A percentile compares a stretch with the other conserved stretches of the same genome.
Conservation (phyloP, 371 early-diverging fungal genomes). For the Mucor saturninus region DNA sequence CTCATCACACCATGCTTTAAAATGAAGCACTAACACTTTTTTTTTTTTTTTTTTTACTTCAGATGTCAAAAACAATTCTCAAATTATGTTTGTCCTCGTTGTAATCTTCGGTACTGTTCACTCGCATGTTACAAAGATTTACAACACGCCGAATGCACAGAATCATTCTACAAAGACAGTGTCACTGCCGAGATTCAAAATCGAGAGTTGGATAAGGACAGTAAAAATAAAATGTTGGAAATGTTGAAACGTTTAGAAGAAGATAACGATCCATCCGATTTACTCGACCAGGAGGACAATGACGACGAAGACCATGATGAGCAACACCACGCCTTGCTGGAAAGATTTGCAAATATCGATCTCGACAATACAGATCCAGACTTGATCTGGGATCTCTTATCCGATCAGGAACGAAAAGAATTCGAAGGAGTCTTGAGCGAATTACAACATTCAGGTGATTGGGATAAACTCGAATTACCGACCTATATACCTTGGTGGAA, state of each 20-base stretch:
- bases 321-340: slow-evolving; percentile 46
- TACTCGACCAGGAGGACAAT: slow-evolving; percentile 25
- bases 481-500: slow-evolving; percentile 51
- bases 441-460: slow-evolving; percentile 4
- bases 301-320: slow-evolving; percentile 32
- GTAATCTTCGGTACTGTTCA: slow-evolving; percentile 73
- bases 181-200: slow-evolving; percentile 65
- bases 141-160: slow-evolving; percentile 63
- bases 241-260: slow-evolving; percentile 61
- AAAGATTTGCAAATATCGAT: slow-evolving; percentile 57
- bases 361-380: slow-evolving; percentile 55
- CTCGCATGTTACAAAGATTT: slow-evolving; percentile 67
- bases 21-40: not conserved
- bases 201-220: slow-evolving; percentile 41
- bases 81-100: slow-evolving; percentile 74
- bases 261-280: slow-evolving; percentile 34
- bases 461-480: slow-evolving; percentile 20
- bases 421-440: slow-evolving; percentile 42
- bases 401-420: slow-evolving; percentile 56
- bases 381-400: slow-evolving; percentile 59
- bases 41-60: not conserved
- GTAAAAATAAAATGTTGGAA: slow-evolving; percentile 58
- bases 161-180: slow-evolving; percentile 68
- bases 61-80: slow-evolving; percentile 62
- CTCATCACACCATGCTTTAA: not conserved